Evolutionary conservation across 345 rosid species (phyloP).

Genomic region (Hirschfeldia incana): DNA sequence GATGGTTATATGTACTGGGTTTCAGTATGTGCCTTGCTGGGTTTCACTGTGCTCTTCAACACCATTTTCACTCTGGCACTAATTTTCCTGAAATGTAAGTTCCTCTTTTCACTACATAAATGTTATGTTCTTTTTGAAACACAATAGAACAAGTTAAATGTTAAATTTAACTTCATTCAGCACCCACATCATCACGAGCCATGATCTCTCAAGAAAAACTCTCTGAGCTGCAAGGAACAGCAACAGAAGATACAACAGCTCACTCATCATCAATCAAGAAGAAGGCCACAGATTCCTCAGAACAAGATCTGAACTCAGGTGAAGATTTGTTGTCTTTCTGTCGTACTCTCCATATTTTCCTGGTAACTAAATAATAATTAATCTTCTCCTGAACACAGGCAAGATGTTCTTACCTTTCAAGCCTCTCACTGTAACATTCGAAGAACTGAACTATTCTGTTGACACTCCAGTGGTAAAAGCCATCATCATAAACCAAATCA

Average conservation of each 20-base stretch:
- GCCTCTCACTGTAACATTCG: slow-evolving; percentile 72
- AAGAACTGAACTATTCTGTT: slow-evolving; percentile 64
- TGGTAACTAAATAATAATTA: not conserved
- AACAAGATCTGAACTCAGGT: slow-evolving; percentile 20
- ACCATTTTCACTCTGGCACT: slow-evolving; percentile 50
- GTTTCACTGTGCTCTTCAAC: slow-evolving; percentile 59
- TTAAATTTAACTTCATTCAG: slow-evolving; percentile 31
- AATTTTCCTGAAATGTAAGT: slow-evolving; percentile 53
- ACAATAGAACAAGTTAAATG: not conserved
- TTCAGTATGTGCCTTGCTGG: slow-evolving; percentile 54
- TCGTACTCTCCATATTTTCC: not conserved
- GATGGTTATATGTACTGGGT: slow-evolving; percentile 73
- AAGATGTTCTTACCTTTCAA: slow-evolving; percentile 73
- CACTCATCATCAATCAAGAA: slow-evolving; percentile 4
- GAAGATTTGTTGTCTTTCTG: not conserved
- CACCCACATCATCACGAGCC: slow-evolving; percentile 68
- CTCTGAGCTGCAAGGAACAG: slow-evolving; percentile 51
- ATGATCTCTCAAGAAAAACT: slow-evolving; percentile 66
- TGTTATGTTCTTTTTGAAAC: not conserved
- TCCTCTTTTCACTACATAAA: slow-evolving; percentile 9
- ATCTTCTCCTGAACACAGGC: slow-evolving; percentile 19
- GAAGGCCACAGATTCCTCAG: slow-evolving; percentile 18
- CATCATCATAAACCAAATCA: not conserved
- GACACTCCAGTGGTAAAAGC: slow-evolving; percentile 79
- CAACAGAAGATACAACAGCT: slow-evolving; percentile 39